Evolutionary conservation across 2,329 filamentous ascomycete species (phyloP).

Genomic region (Fusarium staphyleae): DNA sequence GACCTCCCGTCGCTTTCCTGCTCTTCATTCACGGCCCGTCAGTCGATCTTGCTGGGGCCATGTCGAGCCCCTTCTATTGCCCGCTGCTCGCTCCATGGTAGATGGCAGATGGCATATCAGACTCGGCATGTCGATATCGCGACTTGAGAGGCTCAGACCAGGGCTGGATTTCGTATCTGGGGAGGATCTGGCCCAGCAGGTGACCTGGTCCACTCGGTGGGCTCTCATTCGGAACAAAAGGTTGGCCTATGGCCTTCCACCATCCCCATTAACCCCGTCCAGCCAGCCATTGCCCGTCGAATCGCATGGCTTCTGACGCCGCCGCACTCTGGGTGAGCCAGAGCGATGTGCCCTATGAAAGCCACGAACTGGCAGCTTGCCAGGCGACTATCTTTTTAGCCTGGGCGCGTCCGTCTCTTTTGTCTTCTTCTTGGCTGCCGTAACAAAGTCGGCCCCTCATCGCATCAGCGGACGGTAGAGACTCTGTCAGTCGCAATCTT

Average conservation of each 20-base stretch:
- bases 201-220: conserved; percentile 38
- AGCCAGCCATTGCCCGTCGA: conserved; percentile 31
- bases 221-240: conserved; percentile 32
- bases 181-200: conserved; percentile 41
- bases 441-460: conserved; percentile 7
- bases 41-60: conserved; percentile 38
- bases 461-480: conserved; percentile 4
- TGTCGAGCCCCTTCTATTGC: conserved; percentile 16
- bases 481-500: not conserved
- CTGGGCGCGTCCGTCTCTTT: conserved; percentile 28
- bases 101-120: conserved; percentile 24
- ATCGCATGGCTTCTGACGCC: conserved; percentile 36
- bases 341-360: conserved; percentile 36
- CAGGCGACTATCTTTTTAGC: conserved; percentile 33
- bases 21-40: conserved; percentile 35
- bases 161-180: conserved; percentile 35
- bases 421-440: conserved; percentile 22
- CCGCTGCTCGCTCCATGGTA: conserved; percentile 12
- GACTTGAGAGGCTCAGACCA: conserved; percentile 21
- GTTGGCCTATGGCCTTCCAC: conserved; percentile 28
- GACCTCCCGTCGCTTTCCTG: conserved; percentile 30
- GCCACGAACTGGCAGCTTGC: conserved; percentile 33
- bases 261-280: conserved; percentile 23
- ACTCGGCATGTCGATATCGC: conserved; percentile 32
- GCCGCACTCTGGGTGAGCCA: conserved; percentile 21